phyloP scores from a whole-genome alignment of 1,284 basidiomycete species.

The Cutaneotrichosporon cavernicola region DNA sequence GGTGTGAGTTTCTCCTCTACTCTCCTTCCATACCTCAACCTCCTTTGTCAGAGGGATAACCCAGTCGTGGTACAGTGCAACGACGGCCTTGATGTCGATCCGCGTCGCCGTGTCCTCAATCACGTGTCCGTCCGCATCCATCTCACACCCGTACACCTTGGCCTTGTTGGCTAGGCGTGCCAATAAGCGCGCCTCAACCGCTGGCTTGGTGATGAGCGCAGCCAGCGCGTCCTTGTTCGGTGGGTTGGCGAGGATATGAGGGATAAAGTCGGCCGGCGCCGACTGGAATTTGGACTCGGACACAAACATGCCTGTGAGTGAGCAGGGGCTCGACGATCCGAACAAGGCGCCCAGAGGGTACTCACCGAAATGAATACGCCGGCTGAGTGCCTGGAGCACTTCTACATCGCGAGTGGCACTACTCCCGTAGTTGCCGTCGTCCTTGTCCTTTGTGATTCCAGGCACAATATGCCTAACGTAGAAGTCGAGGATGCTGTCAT shows the following conservation, averaged over 20 bases:
- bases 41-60: constrained; percentile 98
- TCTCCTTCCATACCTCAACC: constrained; percentile 71
- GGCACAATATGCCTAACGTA: constrained; percentile 73
- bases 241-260: constrained; percentile 69
- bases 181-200: constrained; percentile 86
- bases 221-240: constrained; percentile 75
- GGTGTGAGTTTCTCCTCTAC: constrained; percentile 15
- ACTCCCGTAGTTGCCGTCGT: constrained; percentile 67
- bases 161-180: constrained; percentile 87
- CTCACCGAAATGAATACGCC: constrained; percentile 94
- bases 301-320: constrained; percentile 85
- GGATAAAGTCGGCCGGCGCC: constrained; percentile 82
- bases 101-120: constrained; percentile 56
- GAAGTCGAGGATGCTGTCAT: constrained; percentile 81
- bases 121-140: constrained; percentile 70
- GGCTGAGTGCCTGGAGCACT: constrained; percentile 87
- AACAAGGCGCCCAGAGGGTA: constrained; percentile 14
- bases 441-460: constrained; percentile 62
- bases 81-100: constrained; percentile 90
- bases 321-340: not conserved
- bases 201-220: constrained; percentile 90
- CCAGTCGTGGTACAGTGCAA: constrained; percentile 89
- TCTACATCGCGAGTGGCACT: constrained; percentile 93
- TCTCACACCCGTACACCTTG: constrained; percentile 84
- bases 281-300: constrained; percentile 94